Conservation (phyloP, 2,329 filamentous ascomycete genomes). For the Myriosclerotinia duriaeana region DNA sequence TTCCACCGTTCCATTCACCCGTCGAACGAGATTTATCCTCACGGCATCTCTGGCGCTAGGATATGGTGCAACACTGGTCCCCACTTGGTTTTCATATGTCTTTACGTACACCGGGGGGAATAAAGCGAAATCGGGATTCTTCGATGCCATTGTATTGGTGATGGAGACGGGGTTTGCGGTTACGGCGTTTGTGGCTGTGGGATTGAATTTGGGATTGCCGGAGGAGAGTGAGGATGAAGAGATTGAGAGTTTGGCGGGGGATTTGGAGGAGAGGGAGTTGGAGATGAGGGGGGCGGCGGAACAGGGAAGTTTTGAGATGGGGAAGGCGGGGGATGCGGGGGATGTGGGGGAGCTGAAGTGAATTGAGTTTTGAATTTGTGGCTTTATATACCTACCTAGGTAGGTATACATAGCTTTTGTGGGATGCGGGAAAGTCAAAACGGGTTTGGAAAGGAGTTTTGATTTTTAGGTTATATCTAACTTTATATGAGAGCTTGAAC, state of each 20-base stretch:
- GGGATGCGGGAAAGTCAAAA: not conserved
- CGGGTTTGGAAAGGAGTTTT: not conserved
- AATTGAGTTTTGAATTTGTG: too few relatives aligned
- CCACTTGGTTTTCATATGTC: slow-evolving; percentile 66
- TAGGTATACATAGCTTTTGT: not conserved
- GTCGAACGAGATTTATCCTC: slow-evolving; percentile 78
- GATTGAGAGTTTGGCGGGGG: slow-evolving; percentile 36
- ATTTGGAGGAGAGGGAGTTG: slow-evolving; percentile 27
- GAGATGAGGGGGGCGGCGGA: not conserved
- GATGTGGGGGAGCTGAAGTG: not conserved
- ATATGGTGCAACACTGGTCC: slow-evolving; percentile 66
- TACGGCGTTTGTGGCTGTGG: slow-evolving; percentile 59
- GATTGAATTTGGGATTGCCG: slow-evolving; percentile 68
- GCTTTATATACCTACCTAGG: too few relatives aligned
- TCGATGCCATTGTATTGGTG: slow-evolving; percentile 70
- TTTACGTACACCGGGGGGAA: slow-evolving; percentile 73
- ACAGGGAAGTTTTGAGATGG: not conserved
- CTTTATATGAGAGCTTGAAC: too few relatives aligned
- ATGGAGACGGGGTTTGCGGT: slow-evolving; percentile 76
- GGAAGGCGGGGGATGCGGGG: not conserved
- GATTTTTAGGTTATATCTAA: not conserved
- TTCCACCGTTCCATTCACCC: slow-evolving; percentile 67
- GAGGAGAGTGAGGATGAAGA: slow-evolving; percentile 71
- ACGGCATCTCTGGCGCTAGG: slow-evolving; percentile 73
- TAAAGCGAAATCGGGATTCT: slow-evolving; percentile 66